Evolutionary conservation across 306 rosid genomes (phyloP), one percentile per base, ranked within the genome.

Genomic region (Begonia fuchsioides): DNA sequence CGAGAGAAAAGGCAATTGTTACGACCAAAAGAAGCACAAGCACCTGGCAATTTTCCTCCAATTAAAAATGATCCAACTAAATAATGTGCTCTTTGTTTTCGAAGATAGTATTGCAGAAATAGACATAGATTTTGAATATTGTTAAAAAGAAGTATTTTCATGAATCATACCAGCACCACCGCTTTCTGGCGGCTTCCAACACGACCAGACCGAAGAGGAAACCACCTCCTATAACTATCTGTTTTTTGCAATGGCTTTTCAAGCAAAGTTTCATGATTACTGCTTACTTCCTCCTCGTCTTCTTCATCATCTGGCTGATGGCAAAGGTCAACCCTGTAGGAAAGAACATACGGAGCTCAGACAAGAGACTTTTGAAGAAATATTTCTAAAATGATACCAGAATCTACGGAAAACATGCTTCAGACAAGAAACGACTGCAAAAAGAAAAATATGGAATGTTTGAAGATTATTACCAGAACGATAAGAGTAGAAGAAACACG

Each of bases 311-410:
- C 60, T 62, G 93, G 73, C 72, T 90, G 97, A 68, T 90, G 97
- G 82, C 97, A 90, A 56, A 84, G 95, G 67, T 90, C 97, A 72
- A 90, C 82, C 97, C 97, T 90, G 69, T 48, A 59, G 53, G 61
- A 53, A 19, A 17, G 40, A 49, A 63, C 59, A 60, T 52, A 48
- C 45, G 55, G 64, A 62, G 68, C 45, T 52, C 40, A 58, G 17
- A 50, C 63, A 58, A 66, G 54, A 58, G 49, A 20, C 32, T 5
- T 20, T 20, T 20, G 32, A 20, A 20, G 5, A 20, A 20, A 20
- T 20, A 20, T 20, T 20, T 20, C 32, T 20, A 20, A 20, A 20
- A 20, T 20, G 32, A 20, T 20, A n/a, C 6, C 3, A 7, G 32
- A 20, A 20, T 20, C 32, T 20, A 3, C 5, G 6, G 32, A 2